Base-by-base conservation (phyloP, 2,329 filamentous ascomycete species). In the Diaporthe sp. region DNA sequence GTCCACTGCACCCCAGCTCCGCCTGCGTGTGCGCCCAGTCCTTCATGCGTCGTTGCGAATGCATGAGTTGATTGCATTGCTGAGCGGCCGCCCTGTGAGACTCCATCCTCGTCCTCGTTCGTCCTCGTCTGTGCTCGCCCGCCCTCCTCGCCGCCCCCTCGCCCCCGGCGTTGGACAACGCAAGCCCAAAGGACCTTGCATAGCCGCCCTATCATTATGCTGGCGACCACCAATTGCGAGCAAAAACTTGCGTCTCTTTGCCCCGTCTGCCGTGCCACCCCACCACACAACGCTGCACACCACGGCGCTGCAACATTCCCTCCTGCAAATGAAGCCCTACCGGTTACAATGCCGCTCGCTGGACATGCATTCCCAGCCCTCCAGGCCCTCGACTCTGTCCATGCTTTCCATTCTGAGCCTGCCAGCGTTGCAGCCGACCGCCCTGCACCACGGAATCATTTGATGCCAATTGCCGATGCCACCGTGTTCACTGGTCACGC, bases 51-150 rank as follows among this genome's bases (percentile, higher is more conserved):
- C 61, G 25, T 34, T 31, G 57, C 57, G 31, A n/a, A 59, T 59
- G 57, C 57, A 59, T 51, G 44, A 15, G 62, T 51, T 68, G 42
- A 51, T 42, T 69, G 65, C 65, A 69, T 55, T 42, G n/a, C 65
- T 68, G 65, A 53, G 65, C 65, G 65, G 65, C 65, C 65, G 65
- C 65, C 65, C 65, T 68, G 65, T 68, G 65, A 68, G 49, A 69
- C 65, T 55, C 34, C n/a, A 25, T 55, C 65, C 42, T 19, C 34
- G 22, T 39, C 49, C 65, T 69, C 49, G 65, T 69, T 69, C 65
- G 65, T 46, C 46, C 62, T 53, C 22, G 34, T 34, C 8, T 34
- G 34, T 34, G 34, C 34, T 34, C 34, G 34, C 34, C 34, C 34
- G 65, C 31, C 46, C 62, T 53, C 22, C 19, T 59, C 55, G 65